These are phyloP conservation scores for Eucalyptus curtisii DNA, from an alignment of 345 rosid species.

Conservation along the genomic window DNA sequence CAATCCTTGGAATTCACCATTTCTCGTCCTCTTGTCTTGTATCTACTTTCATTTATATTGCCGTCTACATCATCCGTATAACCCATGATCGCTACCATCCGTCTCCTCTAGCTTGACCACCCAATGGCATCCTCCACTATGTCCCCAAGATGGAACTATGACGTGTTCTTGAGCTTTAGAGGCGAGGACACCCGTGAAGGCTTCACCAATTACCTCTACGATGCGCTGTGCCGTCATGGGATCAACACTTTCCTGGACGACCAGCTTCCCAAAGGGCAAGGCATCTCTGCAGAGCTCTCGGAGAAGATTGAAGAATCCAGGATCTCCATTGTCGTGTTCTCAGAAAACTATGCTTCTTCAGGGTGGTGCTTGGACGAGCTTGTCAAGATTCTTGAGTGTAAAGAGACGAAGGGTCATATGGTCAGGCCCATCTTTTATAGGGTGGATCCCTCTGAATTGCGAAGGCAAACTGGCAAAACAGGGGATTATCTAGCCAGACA, in stretches of 20 bases:
- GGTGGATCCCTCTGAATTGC: slow-evolving; percentile 8
- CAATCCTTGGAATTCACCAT: not conserved
- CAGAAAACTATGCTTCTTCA: slow-evolving; percentile 12
- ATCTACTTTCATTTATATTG: not conserved
- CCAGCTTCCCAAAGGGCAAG: slow-evolving; percentile 1
- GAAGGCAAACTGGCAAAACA: slow-evolving; percentile 2
- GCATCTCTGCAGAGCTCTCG: not conserved
- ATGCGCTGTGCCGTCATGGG: not conserved
- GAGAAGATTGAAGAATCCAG: slow-evolving; percentile 10
- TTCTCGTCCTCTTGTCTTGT: not conserved
- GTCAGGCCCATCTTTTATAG: slow-evolving; percentile 10
- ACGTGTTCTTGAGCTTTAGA: slow-evolving; percentile 21
- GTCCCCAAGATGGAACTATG: slow-evolving; percentile 1
- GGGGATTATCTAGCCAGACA: not conserved
- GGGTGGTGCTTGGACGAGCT: slow-evolving; percentile 21
- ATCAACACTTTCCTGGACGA: slow-evolving; percentile 7
- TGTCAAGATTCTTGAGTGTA: slow-evolving; percentile 6
- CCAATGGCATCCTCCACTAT: not conserved
- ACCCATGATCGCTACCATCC: not conserved
- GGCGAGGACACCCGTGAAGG: slow-evolving; percentile 15
- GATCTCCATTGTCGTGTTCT: slow-evolving; percentile 7
- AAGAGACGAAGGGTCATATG: not conserved
- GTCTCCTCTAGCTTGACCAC: not conserved
- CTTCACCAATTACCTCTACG: slow-evolving; percentile 9
- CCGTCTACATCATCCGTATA: not conserved